phyloP scores from a whole-genome alignment of 371 early-diverging fungal genomes.

The Entomophthora muscae region DNA sequence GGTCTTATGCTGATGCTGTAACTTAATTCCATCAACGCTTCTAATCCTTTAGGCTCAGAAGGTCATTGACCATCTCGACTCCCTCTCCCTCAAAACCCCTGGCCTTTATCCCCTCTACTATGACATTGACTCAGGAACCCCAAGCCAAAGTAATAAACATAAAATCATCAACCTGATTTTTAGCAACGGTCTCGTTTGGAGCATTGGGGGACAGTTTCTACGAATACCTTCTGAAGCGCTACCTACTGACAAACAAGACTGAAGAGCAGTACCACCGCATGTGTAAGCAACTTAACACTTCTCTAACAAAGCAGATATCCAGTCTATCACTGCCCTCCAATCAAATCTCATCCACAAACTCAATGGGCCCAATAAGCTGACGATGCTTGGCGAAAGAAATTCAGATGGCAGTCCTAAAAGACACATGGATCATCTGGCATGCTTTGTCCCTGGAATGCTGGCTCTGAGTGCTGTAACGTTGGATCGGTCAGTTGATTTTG shows the following conservation, averaged over 20 bases:
- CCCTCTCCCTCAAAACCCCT: neutral
- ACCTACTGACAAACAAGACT: neutral
- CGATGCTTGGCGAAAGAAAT: neutral
- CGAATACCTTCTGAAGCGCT: slow-evolving; percentile 1
- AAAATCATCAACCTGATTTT: too few species aligned
- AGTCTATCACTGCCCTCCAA: neutral
- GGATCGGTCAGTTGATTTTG: neutral
- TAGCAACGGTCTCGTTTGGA: neutral
- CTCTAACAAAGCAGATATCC: neutral
- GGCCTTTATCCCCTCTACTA: slow-evolving; percentile 12
- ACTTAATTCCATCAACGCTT: neutral
- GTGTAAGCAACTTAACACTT: neutral
- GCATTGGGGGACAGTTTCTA: slow-evolving; percentile 7
- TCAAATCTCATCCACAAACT: neutral
- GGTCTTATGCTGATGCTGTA: neutral
- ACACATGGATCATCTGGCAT: slow-evolving; percentile 3
- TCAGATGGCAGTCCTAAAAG: neutral
- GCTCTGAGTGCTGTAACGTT: neutral
- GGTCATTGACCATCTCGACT: neutral
- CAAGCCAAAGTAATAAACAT: neutral
- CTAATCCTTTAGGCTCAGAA: slow-evolving; percentile 2
- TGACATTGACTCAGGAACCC: slow-evolving; percentile 7
- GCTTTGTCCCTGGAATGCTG: slow-evolving; percentile 1
- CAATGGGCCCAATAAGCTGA: neutral
- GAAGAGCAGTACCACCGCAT: neutral